Percentiles rank a stretch among this genome's conserved stretches.
Conservation (phyloP, 2,329 filamentous ascomycete genomes). For the Arthrobotrys pseudoclavata region DNA sequence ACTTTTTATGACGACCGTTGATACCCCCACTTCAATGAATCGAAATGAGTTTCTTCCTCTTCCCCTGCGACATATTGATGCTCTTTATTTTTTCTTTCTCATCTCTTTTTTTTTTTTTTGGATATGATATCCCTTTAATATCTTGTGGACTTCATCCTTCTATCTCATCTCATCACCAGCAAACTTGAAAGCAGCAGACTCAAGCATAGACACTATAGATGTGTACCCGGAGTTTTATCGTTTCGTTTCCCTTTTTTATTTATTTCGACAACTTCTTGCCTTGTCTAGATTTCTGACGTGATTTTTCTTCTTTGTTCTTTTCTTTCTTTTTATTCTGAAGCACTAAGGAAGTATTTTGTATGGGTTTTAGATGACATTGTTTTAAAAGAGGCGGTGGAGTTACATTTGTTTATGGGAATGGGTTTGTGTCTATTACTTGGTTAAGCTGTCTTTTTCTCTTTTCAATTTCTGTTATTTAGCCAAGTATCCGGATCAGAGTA, state of each 20-base stretch:
- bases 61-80: slow-evolving; percentile 24
- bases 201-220: slow-evolving; percentile 60
- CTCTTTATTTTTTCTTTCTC: not conserved
- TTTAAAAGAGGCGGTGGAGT: slow-evolving; percentile 47
- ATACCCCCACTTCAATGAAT: slow-evolving; percentile 51
- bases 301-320: not conserved
- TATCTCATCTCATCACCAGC: slow-evolving; percentile 21
- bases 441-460: slow-evolving; percentile 3
- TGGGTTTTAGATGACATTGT: slow-evolving; percentile 46
- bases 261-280: slow-evolving; percentile 12
- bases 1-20: slow-evolving; percentile 51
- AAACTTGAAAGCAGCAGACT: slow-evolving; percentile 28
- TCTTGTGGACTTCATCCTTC: slow-evolving; percentile 13
- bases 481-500: slow-evolving; percentile 40
- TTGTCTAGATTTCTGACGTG: slow-evolving; percentile 1
- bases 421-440: slow-evolving; percentile 30
- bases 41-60: slow-evolving; percentile 20
- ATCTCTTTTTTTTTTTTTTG: not conserved
- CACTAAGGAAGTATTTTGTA: slow-evolving; percentile 17
- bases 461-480: slow-evolving; percentile 29
- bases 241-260: slow-evolving; percentile 12
- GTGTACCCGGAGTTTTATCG: slow-evolving; percentile 50
- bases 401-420: slow-evolving; percentile 39
- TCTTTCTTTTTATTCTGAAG: slow-evolving; percentile 9
- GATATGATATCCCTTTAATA: slow-evolving; percentile 41